A percentile compares a stretch with the other conserved stretches of the same genome.
These are phyloP conservation scores for Yamadazyma trypodendri DNA, from an alignment of 1,139 yeast genomes.

Conservation along the genomic window DNA sequence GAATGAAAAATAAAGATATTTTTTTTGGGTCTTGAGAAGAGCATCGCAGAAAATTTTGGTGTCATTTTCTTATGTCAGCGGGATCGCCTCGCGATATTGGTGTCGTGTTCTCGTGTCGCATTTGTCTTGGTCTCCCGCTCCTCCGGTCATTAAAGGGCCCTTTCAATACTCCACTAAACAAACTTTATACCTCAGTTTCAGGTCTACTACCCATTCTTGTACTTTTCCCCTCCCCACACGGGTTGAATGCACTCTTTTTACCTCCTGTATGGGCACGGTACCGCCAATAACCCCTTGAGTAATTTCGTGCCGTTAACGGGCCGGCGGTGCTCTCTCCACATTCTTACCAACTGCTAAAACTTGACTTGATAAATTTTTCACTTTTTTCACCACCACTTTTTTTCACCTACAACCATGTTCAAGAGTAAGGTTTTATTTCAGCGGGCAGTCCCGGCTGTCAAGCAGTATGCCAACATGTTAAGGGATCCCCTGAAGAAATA, in stretches of 20 bases:
- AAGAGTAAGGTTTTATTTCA: slow-evolving; percentile 24
- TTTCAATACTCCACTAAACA: neutral
- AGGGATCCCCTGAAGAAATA: slow-evolving; percentile 80
- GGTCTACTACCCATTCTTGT: no score
- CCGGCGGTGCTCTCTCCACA: slow-evolving; percentile 1
- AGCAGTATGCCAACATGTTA: slow-evolving; percentile 29
- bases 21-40: slow-evolving; percentile 11
- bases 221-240: no score
- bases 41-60: slow-evolving; percentile 9
- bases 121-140: neutral
- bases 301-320: neutral
- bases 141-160: slow-evolving; percentile 1
- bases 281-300: no score
- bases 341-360: slow-evolving; percentile 1
- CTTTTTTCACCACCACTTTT: neutral
- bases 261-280: no score
- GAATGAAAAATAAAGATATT: slow-evolving; percentile 1
- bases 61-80: neutral
- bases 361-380: slow-evolving; percentile 3
- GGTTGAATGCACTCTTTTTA: no score
- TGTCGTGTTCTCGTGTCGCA: no score
- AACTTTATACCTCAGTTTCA: no score
- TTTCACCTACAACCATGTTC: slow-evolving; percentile 19
- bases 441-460: slow-evolving; percentile 23
- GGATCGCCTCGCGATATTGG: no score